Base-by-base conservation (phyloP, 2,329 filamentous ascomycete species). In the Fusarium miscanthi region DNA sequence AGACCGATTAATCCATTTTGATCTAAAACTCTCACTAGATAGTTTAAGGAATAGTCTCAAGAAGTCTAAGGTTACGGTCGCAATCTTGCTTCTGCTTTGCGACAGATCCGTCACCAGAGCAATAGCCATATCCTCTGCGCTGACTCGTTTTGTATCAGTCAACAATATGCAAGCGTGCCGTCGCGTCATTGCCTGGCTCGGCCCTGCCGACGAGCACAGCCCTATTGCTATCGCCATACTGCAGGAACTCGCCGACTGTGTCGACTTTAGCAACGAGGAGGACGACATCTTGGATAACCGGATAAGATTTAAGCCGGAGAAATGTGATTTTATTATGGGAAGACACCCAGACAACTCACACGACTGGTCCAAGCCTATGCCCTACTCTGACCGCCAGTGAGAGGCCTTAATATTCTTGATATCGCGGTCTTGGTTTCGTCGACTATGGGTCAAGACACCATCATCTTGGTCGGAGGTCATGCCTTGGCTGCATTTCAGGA, bases 71-170 rank as follows among this genome's bases (percentile, higher is more conserved):
- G 8, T 30, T 30, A 3, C 1, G 59, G 59, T 12, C 37, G 43
- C n/a, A 66, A 66, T 35, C 45, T 66, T 10, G 59, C 59, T 21
- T 58, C 41, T 11, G 63, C 45, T 23, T n/a, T 66, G 9, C 27
- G 40, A 25, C 6, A 54, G 4, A 19, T 66, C 30, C 59, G 59
- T 19, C 10, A 31, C 17, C 2, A 33, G 8, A 17, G 3, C 16
- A 3, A 41, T 10, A 25, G 0, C 10, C 40, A 30, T 7, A 40
- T 38, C 16, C 4, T 66, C 35, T 66, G 52, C 59, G 60, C 59
- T 17, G 59, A 64, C 21, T 63, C 63, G 14, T 64, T 64, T 9
- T 66, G 45, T 8, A 66, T 66, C 23, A 64, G 59, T 7, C 63
- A 66, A 6, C 17, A 30, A 43, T 63, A 27, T 66, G 33, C 37